phyloP scores from a whole-genome alignment of 306 rosid genomes.

The Cucurbita argyrosperma region DNA sequence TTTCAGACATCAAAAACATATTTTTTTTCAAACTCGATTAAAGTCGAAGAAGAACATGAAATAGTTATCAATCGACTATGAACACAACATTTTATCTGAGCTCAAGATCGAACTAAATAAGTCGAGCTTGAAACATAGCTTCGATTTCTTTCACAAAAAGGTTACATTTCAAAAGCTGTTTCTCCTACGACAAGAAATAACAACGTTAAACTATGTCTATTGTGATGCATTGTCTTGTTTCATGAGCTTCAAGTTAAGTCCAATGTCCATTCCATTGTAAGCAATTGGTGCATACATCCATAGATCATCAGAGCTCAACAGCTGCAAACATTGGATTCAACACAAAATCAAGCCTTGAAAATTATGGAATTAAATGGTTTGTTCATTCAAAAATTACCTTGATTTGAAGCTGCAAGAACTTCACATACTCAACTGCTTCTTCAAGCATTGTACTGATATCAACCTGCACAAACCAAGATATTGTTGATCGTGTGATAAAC shows the following conservation, averaged over 20 bases:
- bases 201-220: neutral
- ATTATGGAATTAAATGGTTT: too few species aligned
- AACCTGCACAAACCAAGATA: constrained; percentile 33
- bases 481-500: too few species aligned
- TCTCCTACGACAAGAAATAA: neutral
- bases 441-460: constrained; percentile 97
- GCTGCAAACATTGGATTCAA: constrained; percentile 24
- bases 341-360: neutral
- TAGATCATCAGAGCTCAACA: constrained; percentile 68
- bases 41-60: too few species aligned
- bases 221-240: constrained; percentile 5
- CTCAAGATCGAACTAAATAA: neutral
- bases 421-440: constrained; percentile 80
- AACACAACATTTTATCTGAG: neutral
- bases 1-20: too few species aligned
- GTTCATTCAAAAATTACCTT: constrained; percentile 33
- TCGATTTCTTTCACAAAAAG: neutral
- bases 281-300: constrained; percentile 96
- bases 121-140: neutral
- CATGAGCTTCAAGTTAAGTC: constrained; percentile 36
- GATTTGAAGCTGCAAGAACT: constrained; percentile 80
- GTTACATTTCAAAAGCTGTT: neutral
- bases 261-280: constrained; percentile 74
- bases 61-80: too few species aligned
- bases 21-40: too few species aligned